These are phyloP conservation scores for Astragalus membranaceus DNA, from an alignment of 306 rosid species.

Conservation along the genomic window DNA sequence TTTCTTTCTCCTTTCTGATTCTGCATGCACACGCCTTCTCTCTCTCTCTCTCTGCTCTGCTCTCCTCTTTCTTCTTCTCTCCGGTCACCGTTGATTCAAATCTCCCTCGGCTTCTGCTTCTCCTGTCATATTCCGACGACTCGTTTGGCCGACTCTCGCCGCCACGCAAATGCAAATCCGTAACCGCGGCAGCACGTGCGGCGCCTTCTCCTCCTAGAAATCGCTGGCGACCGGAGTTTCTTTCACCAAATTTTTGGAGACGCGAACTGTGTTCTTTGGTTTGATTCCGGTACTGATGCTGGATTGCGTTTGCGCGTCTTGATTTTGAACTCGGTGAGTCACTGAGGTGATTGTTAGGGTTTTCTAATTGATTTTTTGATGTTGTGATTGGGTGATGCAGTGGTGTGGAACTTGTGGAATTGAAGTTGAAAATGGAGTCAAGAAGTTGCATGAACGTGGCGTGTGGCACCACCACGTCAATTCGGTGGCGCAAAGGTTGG, in stretches of 20 bases:
- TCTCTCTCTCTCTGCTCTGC: background rate
- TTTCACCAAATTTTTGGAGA: background rate
- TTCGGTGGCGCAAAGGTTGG: constrained; percentile 91
- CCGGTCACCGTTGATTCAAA: constrained; percentile 26
- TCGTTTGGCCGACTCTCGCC: background rate
- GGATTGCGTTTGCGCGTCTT: constrained; percentile 8
- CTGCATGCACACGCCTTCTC: constrained; percentile 90
- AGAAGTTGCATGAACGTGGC: constrained; percentile 64
- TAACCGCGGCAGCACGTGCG: background rate
- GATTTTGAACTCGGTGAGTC: background rate
- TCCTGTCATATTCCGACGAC: background rate
- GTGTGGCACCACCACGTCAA: constrained; percentile 57
- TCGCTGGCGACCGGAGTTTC: background rate
- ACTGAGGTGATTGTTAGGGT: constrained; percentile 39
- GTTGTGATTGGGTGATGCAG: constrained; percentile 6
- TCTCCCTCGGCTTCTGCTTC: background rate
- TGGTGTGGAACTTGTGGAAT: constrained; percentile 27
- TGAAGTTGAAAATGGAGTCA: constrained; percentile 61
- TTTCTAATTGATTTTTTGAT: constrained; percentile 11
- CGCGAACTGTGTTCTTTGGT: background rate
- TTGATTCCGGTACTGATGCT: constrained; percentile 1
- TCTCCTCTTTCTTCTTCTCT: constrained; percentile 14
- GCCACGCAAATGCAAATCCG: constrained; percentile 12
- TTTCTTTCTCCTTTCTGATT: constrained; percentile 39
- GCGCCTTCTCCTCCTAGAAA: background rate